phyloP scores from a whole-genome alignment of 2,329 filamentous ascomycete species.

The Sporothrix inflata region DNA sequence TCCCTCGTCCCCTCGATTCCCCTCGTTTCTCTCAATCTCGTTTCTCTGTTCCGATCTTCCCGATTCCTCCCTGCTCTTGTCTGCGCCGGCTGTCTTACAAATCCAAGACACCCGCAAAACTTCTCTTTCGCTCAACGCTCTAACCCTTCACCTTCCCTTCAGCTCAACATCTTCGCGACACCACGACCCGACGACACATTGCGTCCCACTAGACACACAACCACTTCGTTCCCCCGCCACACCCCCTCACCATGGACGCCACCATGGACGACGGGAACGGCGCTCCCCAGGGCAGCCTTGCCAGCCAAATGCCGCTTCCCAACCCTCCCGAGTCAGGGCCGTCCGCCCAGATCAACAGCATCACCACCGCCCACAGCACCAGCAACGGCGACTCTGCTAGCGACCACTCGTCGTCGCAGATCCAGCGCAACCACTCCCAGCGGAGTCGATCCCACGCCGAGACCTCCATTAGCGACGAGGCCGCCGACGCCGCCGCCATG shows the following conservation, averaged over 20 bases:
- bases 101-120: slow-evolving; percentile 5
- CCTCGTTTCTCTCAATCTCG: neutral
- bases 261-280: slow-evolving; percentile 46
- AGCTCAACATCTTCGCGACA: neutral
- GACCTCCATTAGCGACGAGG: slow-evolving; percentile 77
- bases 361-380: slow-evolving; percentile 42
- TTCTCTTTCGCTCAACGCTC: neutral
- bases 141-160: neutral
- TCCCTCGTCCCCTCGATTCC: neutral
- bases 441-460: slow-evolving; percentile 64
- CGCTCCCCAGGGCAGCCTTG: slow-evolving; percentile 47
- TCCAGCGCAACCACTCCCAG: slow-evolving; percentile 62
- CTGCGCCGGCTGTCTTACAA: neutral
- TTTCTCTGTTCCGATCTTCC: slow-evolving; percentile 2
- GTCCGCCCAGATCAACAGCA: neutral
- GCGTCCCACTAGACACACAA: neutral
- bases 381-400: slow-evolving; percentile 48
- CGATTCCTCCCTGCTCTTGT: neutral
- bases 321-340: slow-evolving; percentile 44
- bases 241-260: slow-evolving; percentile 19
- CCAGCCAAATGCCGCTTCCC: slow-evolving; percentile 58
- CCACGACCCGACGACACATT: neutral
- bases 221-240: neutral
- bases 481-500: slow-evolving; percentile 58
- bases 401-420: slow-evolving; percentile 43